A percentile compares a stretch with the other conserved stretches of the same genome.
phyloP scores from a whole-genome alignment of 805 yeast species.

The Metschnikowia cerradonensis region DNA sequence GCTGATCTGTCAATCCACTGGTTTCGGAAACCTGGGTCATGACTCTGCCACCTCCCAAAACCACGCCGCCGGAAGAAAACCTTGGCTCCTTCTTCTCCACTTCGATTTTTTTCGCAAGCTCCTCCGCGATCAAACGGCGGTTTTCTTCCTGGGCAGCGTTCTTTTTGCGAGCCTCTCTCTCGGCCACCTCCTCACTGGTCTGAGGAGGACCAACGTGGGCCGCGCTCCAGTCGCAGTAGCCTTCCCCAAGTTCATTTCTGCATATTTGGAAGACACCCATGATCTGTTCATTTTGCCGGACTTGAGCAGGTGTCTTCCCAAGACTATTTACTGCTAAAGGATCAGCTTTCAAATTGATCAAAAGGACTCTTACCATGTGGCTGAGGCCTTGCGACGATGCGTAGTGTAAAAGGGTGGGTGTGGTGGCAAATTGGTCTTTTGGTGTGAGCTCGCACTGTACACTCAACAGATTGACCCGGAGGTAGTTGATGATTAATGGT shows the following conservation, averaged over 20 bases:
- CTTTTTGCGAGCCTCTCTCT: slow-evolving; percentile 30
- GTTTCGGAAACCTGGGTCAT: slow-evolving; percentile 35
- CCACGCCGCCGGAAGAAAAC: slow-evolving; percentile 32
- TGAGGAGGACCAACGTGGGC: slow-evolving; percentile 63
- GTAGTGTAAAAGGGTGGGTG: slow-evolving; percentile 77
- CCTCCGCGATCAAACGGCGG: slow-evolving; percentile 40
- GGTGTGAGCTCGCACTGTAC: slow-evolving; percentile 58
- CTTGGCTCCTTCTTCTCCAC: slow-evolving; percentile 32
- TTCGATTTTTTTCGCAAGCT: slow-evolving; percentile 41
- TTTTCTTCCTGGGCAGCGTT: slow-evolving; percentile 36
- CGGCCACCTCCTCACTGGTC: slow-evolving; percentile 53
- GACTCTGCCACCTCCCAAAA: slow-evolving; percentile 19
- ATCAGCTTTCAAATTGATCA: slow-evolving; percentile 64
- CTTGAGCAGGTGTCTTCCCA: slow-evolving; percentile 68
- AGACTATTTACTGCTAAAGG: slow-evolving; percentile 52
- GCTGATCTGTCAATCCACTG: slow-evolving; percentile 67
- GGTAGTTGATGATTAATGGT: slow-evolving; percentile 62
- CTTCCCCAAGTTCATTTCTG: slow-evolving; percentile 66
- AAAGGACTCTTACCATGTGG: slow-evolving; percentile 62
- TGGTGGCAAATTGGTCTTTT: slow-evolving; percentile 40
- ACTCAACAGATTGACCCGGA: slow-evolving; percentile 54
- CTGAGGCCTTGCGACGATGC: slow-evolving; percentile 65
- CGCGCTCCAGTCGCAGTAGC: slow-evolving; percentile 60
- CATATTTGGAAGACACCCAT: slow-evolving; percentile 62
- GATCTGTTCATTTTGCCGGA: slow-evolving; percentile 46